Conservation (phyloP, 352 stramenopile genomes). For the Phytophthora ohioensis region DNA sequence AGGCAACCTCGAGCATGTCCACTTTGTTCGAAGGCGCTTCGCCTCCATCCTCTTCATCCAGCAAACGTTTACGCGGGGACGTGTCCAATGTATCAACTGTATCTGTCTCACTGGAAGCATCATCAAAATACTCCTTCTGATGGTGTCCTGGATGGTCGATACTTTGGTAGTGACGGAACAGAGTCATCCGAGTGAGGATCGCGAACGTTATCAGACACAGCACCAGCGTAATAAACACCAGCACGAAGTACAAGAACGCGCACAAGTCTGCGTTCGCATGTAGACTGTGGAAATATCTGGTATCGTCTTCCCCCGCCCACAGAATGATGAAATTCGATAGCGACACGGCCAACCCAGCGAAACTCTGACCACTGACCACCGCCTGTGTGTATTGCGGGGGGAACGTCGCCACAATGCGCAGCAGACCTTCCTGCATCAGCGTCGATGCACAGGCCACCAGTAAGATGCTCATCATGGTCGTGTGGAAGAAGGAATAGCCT, state of each 20-base stretch:
- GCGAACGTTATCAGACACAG: conserved; percentile 63
- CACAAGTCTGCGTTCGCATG: conserved; percentile 63
- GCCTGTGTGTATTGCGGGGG: conserved; percentile 80
- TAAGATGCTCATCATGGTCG: conserved; percentile 80
- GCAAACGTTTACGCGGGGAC: conserved; percentile 36
- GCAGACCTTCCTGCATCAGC: conserved; percentile 83
- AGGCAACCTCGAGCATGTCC: conserved; percentile 61
- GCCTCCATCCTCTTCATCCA: conserved; percentile 19
- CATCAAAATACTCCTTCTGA: conserved; percentile 40
- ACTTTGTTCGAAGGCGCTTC: conserved; percentile 32
- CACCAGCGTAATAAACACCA: conserved; percentile 76
- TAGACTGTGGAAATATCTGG: conserved; percentile 22
- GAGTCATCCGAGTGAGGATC: conserved; percentile 62
- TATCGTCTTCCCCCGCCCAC: conserved; percentile 49
- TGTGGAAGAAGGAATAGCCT: conserved; percentile 72
- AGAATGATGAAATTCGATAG: conserved; percentile 79
- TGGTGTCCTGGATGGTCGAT: conserved; percentile 48
- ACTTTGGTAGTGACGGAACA: conserved; percentile 78
- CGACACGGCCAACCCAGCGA: conserved; percentile 76
- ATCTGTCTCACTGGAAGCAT: conserved; percentile 38
- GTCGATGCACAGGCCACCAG: conserved; percentile 72
- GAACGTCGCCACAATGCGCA: conserved; percentile 82
- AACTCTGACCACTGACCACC: conserved; percentile 79
- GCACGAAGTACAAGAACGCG: conserved; percentile 83
- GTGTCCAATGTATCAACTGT: conserved; percentile 52